Evolutionary conservation across 2,329 filamentous ascomycete genomes (phyloP).

Genomic region (Cladophialophora bantiana): DNA sequence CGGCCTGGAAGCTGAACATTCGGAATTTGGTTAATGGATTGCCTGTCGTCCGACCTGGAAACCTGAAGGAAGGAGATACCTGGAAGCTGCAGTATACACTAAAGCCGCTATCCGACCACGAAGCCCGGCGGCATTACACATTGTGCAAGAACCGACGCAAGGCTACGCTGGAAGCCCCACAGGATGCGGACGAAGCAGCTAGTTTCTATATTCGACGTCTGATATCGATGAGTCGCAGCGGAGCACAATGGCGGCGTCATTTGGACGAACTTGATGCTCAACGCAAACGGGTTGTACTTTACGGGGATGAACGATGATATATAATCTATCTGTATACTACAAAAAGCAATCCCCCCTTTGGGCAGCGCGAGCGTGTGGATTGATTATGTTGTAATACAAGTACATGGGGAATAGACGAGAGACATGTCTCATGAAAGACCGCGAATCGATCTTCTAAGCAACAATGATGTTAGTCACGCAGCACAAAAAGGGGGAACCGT

Average conservation of each 20-base stretch:
- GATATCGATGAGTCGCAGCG: constrained; percentile 59
- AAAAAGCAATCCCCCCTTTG: background rate
- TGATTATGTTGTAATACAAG: background rate
- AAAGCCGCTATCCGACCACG: constrained; percentile 61
- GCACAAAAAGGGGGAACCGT: background rate
- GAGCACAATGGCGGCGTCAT: constrained; percentile 64
- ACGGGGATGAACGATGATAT: constrained; percentile 23
- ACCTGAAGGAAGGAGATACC: constrained; percentile 53
- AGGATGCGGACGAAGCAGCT: constrained; percentile 48
- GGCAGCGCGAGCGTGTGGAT: background rate
- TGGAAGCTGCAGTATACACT: constrained; percentile 85
- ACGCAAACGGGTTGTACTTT: constrained; percentile 45
- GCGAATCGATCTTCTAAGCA: background rate
- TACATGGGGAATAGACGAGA: background rate
- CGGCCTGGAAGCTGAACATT: constrained; percentile 75
- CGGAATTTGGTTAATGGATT: constrained; percentile 74
- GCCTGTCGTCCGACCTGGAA: constrained; percentile 66
- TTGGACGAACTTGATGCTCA: constrained; percentile 62
- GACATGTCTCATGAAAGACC: constrained; percentile 20
- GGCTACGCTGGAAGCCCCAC: constrained; percentile 48
- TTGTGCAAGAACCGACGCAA: constrained; percentile 64
- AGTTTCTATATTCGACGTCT: constrained; percentile 56
- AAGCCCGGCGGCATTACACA: constrained; percentile 62
- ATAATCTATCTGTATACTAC: constrained; percentile 18
- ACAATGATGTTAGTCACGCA: background rate